phyloP scores from a whole-genome alignment of 2,329 filamentous ascomycete species.

The Ascochyta rabiei region DNA sequence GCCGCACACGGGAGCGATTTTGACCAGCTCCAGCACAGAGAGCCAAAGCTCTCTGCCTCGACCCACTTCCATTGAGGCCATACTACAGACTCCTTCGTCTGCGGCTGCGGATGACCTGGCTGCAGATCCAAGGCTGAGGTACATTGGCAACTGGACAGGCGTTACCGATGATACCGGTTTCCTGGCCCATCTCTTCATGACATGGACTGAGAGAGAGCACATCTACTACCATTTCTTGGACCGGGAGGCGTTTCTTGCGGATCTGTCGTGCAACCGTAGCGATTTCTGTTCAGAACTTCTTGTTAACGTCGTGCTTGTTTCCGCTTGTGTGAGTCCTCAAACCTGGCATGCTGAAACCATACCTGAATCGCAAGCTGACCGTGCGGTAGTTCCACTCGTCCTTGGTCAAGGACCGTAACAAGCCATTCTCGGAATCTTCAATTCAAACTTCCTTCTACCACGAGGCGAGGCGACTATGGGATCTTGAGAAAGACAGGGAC shows the following conservation, averaged over 20 bases:
- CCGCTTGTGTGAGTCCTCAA: conserved; percentile 34
- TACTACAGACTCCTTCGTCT: conserved; percentile 22
- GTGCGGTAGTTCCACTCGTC: conserved; percentile 31
- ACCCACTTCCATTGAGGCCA: conserved; percentile 31
- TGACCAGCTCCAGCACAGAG: conserved; percentile 42
- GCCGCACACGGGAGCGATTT: conserved; percentile 19
- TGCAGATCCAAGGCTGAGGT: conserved; percentile 27
- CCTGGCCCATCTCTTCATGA: conserved; percentile 29
- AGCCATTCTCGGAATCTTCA: conserved; percentile 33
- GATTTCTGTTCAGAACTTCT: conserved; percentile 41
- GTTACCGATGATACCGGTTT: conserved; percentile 28
- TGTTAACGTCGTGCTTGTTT: conserved; percentile 39
- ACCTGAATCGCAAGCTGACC: not conserved
- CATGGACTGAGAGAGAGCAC: conserved; percentile 37
- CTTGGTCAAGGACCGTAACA: conserved; percentile 34
- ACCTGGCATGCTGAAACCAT: not conserved
- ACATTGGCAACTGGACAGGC: conserved; percentile 32
- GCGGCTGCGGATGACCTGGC: conserved; percentile 9
- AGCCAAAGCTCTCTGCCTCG: conserved; percentile 21
- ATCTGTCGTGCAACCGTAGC: conserved; percentile 28
- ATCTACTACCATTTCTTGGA: conserved; percentile 40
- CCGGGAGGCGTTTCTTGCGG: conserved; percentile 39
- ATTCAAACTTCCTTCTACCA: conserved; percentile 36
- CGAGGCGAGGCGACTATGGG: conserved; percentile 39
- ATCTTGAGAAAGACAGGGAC: conserved; percentile 28